Percentiles rank a stretch among this genome's conserved stretches.
phyloP scores from a whole-genome alignment of 192 early-diverging fungal species.

The Haplosporangium gracile region DNA sequence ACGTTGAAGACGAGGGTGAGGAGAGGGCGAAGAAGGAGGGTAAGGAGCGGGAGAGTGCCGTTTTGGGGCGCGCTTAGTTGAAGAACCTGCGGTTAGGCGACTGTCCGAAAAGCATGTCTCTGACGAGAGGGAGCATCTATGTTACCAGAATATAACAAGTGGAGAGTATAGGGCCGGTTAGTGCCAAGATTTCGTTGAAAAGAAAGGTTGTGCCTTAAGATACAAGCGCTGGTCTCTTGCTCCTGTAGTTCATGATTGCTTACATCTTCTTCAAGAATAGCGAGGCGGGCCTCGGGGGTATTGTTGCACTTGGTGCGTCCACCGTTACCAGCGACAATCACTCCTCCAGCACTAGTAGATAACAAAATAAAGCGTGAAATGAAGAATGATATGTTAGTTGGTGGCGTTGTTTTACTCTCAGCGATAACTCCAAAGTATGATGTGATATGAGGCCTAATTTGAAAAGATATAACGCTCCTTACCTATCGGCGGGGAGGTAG shows the following conservation, averaged over 20 bases:
- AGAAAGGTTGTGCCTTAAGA: neutral
- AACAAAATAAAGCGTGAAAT: neutral
- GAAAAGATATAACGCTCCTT: neutral
- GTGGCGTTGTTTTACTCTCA: too few species aligned
- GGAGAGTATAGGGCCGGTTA: neutral
- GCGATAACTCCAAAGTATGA: too few species aligned
- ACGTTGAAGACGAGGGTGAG: neutral
- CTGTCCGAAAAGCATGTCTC: constrained; percentile 90
- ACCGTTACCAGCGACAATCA: constrained; percentile 81
- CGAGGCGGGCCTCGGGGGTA: constrained; percentile 92
- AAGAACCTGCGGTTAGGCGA: constrained; percentile 93
- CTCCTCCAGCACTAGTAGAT: constrained; percentile 83
- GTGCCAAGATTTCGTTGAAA: neutral
- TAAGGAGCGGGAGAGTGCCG: neutral
- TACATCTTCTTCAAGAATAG: constrained; percentile 84
- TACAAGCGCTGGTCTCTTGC: too few species aligned
- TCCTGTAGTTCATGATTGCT: neutral
- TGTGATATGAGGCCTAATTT: neutral
- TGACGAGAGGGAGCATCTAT: constrained; percentile 95
- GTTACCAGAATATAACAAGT: neutral
- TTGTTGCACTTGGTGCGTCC: constrained; percentile 90
- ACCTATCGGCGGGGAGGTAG: constrained; percentile 78
- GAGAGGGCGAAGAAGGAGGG: neutral
- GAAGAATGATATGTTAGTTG: neutral
- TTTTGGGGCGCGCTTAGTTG: constrained; percentile 67